Evolutionary conservation across 2,329 filamentous ascomycete genomes (phyloP).

Genomic region (Didymella sp.): DNA sequence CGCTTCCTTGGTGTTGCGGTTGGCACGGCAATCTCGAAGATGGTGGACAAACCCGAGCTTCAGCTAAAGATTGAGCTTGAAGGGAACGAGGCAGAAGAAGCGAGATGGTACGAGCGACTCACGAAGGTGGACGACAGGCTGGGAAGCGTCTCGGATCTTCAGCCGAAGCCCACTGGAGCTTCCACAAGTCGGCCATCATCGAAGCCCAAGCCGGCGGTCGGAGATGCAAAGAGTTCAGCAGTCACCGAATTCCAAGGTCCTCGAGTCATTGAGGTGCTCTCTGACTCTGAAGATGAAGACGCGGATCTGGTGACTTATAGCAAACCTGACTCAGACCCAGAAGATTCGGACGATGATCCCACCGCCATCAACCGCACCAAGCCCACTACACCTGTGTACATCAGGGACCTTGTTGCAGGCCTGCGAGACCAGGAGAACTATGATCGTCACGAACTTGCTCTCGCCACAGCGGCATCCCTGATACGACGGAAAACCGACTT

Average conservation of each 20-base stretch:
- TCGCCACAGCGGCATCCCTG: slow-evolving; percentile 76
- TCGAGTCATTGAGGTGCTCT: slow-evolving; percentile 61
- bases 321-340: slow-evolving; percentile 85
- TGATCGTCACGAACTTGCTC: slow-evolving; percentile 80
- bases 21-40: slow-evolving; percentile 72
- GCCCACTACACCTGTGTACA: slow-evolving; percentile 84
- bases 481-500: slow-evolving; percentile 90
- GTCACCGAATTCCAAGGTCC: slow-evolving; percentile 44
- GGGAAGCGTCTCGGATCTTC: slow-evolving; percentile 53
- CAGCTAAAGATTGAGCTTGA: slow-evolving; percentile 84
- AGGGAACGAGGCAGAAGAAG: slow-evolving; percentile 76
- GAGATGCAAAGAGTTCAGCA: slow-evolving; percentile 16
- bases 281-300: slow-evolving; percentile 57
- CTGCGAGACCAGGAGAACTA: slow-evolving; percentile 83
- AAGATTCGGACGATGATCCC: slow-evolving; percentile 93
- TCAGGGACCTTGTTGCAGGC: slow-evolving; percentile 80
- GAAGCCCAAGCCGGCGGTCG: slow-evolving; percentile 21
- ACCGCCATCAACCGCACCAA: slow-evolving; percentile 86
- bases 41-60: slow-evolving; percentile 72
- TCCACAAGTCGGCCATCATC: slow-evolving; percentile 3
- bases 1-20: slow-evolving; percentile 89
- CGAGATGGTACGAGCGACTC: slow-evolving; percentile 75
- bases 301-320: slow-evolving; percentile 77
- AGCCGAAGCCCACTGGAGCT: not conserved
- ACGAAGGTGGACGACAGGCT: slow-evolving; percentile 67